These are phyloP conservation scores for Pythium aphanidermatum DNA, from an alignment of 352 stramenopile genomes.

Conservation along the genomic window DNA sequence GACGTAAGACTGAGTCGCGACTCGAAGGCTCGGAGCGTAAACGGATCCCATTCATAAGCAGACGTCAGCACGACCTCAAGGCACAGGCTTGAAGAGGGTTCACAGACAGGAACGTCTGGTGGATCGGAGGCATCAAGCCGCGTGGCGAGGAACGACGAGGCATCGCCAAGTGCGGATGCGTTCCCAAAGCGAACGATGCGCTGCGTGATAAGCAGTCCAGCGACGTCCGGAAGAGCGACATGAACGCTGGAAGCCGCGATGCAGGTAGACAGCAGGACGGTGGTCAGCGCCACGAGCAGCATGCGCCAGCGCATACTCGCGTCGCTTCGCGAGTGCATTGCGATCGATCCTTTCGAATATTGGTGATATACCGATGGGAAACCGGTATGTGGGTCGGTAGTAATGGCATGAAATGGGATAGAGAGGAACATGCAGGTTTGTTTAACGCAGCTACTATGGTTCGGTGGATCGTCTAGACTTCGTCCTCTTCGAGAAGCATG, in stretches of 20 bases:
- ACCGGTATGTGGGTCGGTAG: no score
- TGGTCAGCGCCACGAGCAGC: background rate
- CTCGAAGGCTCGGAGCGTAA: constrained; percentile 23
- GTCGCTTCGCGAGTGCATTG: no score
- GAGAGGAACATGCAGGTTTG: no score
- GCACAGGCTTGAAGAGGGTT: constrained; percentile 11
- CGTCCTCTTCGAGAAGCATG: constrained; percentile 83
- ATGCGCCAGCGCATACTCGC: no score
- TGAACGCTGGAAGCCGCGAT: constrained; percentile 9
- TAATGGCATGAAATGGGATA: no score
- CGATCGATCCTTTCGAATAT: no score
- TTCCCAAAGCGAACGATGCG: constrained; percentile 15
- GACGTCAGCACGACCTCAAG: constrained; percentile 25
- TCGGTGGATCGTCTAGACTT: constrained; percentile 51
- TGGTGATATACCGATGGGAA: no score
- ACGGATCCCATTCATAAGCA: constrained; percentile 25
- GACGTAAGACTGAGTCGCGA: constrained; percentile 10
- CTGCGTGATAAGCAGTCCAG: constrained; percentile 24
- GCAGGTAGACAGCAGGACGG: no score
- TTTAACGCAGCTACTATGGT: no score
- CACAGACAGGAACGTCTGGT: constrained; percentile 3
- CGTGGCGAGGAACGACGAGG: constrained; percentile 1
- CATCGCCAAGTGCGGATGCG: background rate
- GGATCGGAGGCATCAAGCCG: background rate
- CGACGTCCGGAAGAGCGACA: constrained; percentile 25